Conservation (phyloP, 768 basidiomycete species). For the Serendipita sp. region DNA sequence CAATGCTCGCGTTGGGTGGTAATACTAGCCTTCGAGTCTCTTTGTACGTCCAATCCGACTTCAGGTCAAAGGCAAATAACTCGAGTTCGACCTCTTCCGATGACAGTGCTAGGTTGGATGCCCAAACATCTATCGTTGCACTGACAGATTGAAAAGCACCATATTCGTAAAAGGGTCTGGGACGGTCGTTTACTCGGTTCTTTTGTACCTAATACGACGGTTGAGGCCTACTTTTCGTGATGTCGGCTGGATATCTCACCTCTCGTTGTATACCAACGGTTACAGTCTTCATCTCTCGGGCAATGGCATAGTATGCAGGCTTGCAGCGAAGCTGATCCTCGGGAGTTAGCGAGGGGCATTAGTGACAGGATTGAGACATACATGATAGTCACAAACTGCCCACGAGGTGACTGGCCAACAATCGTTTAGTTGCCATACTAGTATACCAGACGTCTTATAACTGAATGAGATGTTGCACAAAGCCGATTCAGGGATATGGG, state of each 20-base stretch:
- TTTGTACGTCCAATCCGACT: conserved; percentile 18
- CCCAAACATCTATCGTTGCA: conserved; percentile 26
- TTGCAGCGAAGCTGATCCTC: conserved; percentile 17
- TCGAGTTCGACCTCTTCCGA: conserved; percentile 18
- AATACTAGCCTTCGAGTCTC: conserved; percentile 16
- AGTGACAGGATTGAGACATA: conserved; percentile 13
- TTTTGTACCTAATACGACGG: conserved; percentile 19
- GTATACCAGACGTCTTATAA: conserved; percentile 18
- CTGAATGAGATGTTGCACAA: neutral
- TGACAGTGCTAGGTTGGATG: conserved; percentile 22
- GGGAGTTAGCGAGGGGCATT: conserved; percentile 13
- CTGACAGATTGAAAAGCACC: conserved; percentile 16
- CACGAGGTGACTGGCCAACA: conserved; percentile 31
- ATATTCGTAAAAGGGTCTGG: conserved; percentile 25
- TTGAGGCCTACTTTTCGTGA: conserved; percentile 14
- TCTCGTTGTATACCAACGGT: conserved; percentile 27
- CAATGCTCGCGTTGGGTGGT: conserved; percentile 26
- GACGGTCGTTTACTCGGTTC: conserved; percentile 21
- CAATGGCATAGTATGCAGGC: conserved; percentile 26
- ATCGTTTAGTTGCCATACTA: conserved; percentile 32
- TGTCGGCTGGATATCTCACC: conserved; percentile 13
- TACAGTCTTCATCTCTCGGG: conserved; percentile 26
- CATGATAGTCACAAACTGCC: conserved; percentile 29
- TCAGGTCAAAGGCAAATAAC: conserved; percentile 23
- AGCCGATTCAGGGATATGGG: neutral